Evolutionary conservation across 1,139 yeast species (phyloP), one percentile per base, ranked within the genome.

Genomic region (Diutina ranongensis): DNA sequence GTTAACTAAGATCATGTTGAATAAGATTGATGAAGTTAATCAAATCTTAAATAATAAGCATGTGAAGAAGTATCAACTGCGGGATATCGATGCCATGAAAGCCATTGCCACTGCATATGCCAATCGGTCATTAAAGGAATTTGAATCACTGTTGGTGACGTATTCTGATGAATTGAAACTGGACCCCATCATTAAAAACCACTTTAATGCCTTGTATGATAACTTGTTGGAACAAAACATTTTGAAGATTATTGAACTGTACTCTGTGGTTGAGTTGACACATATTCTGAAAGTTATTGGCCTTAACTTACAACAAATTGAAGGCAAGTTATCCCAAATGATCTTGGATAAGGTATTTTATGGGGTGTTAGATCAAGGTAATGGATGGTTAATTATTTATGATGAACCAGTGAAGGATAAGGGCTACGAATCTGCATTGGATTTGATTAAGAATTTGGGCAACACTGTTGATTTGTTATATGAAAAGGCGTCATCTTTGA

Each of bases 331-430:
- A 52, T 82, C 94, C 45, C 97, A 92, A 64, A 92, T 92, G 98
- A 92, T 92, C 55, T 74, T 92, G 55, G 98, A 92, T 62, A 84
- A 87, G 59, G 86, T 89, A 15, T 87, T 94, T 56, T 84, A 83
- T 58, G 99, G 98, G 44, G 97, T 94, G 44, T 72, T 92, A 56
- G 98, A 92, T 62, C 99, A 92, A 68, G 98, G 98, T 44, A 89
- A 89, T 60, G 98, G 98, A 5, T 92, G 97, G 96, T 75, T 92
- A 55, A 82, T 88, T 54, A 79, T 92, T 49, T 92, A 86, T 58
- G 94, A 87, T 50, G 87, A 89, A 58, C 96, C 96, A 44, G 79
- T 78, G 59, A 78, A 80, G 51, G 97, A 92, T 62, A 86, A 88
- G 40, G 82, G 94, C 44, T 94, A 92, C 59, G 94, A 84, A 52